A percentile compares a stretch with the other conserved stretches of the same genome.
Evolutionary conservation across 148 eudicot species (phyloP).

Genomic region (Rhododendron ferrugineum): DNA sequence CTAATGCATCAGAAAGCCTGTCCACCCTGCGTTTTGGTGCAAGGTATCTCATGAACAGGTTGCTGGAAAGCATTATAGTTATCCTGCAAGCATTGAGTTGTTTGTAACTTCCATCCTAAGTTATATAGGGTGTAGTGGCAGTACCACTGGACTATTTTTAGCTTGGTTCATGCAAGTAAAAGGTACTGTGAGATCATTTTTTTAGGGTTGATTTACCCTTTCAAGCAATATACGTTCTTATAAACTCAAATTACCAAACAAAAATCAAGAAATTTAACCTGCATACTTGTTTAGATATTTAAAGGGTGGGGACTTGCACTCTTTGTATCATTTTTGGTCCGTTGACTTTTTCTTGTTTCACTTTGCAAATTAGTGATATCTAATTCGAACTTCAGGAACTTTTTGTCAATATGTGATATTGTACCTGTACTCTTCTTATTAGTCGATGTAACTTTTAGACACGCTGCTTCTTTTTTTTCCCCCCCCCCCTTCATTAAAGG

Average conservation of each 20-base stretch:
- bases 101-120: neutral
- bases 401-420: neutral
- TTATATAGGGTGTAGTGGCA: neutral
- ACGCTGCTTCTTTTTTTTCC: neutral
- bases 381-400: neutral
- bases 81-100: neutral
- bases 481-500: neutral
- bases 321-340: neutral
- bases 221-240: neutral
- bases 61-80: neutral
- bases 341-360: neutral
- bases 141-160: neutral
- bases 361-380: neutral
- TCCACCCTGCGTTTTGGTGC: conserved; percentile 91
- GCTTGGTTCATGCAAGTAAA: neutral
- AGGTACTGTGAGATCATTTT: neutral
- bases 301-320: neutral
- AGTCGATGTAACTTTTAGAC: neutral
- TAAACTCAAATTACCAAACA: neutral
- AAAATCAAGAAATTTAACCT: neutral
- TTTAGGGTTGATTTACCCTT: neutral
- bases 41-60: conserved; percentile 36
- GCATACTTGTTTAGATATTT: neutral
- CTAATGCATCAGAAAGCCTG: conserved; percentile 70
- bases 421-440: neutral